A percentile compares a stretch with the other conserved stretches of the same genome.
These are phyloP conservation scores for Hyphopichia khmerensis DNA, from an alignment of 1,139 yeast species.

Conservation along the genomic window DNA sequence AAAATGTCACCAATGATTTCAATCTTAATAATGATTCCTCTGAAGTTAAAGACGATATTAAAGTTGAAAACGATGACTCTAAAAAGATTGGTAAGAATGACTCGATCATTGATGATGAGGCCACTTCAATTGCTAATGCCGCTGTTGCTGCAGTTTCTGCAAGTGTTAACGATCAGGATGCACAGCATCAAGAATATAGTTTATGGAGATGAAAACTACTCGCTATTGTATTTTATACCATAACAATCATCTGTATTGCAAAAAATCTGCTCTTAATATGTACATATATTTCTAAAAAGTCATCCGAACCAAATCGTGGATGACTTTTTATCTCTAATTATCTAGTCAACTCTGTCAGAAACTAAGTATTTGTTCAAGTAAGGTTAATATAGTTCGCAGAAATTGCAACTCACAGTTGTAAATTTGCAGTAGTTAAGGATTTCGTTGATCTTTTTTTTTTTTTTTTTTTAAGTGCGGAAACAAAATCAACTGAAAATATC, in stretches of 20 bases:
- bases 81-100: slow-evolving; percentile 1
- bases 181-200: slow-evolving; percentile 35
- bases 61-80: background rate
- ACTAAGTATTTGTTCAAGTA: too few species aligned
- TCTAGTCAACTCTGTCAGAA: too few species aligned
- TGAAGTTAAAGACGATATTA: background rate
- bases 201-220: slow-evolving; percentile 38
- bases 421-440: background rate
- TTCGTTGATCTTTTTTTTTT: background rate
- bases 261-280: too few species aligned
- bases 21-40: slow-evolving; percentile 1
- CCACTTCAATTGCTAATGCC: slow-evolving; percentile 33
- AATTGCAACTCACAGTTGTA: too few species aligned
- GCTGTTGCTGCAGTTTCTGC: slow-evolving; percentile 38
- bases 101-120: slow-evolving; percentile 17
- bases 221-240: too few species aligned
- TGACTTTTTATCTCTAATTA: too few species aligned
- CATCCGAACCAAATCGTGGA: too few species aligned
- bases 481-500: background rate
- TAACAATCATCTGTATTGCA: too few species aligned
- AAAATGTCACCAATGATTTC: background rate
- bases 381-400: too few species aligned
- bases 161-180: slow-evolving; percentile 25
- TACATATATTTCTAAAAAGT: too few species aligned
- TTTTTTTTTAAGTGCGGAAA: background rate